phyloP scores from a whole-genome alignment of 192 early-diverging fungal species.

The Gryganskiella cystojenkinii region DNA sequence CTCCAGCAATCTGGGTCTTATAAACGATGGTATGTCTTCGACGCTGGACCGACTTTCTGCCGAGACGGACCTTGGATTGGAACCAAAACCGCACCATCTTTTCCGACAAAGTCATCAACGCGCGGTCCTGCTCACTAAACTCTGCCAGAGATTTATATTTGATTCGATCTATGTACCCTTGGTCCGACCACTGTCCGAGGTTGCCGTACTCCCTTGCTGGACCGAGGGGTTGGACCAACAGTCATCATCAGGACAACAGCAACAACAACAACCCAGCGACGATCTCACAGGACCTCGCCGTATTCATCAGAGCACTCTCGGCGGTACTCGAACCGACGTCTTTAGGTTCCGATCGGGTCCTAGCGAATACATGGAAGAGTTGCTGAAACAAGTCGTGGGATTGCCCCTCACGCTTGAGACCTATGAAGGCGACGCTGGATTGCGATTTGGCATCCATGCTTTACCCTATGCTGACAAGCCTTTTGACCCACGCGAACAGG shows the following conservation, averaged over 20 bases:
- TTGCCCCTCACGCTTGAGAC: conserved; percentile 80
- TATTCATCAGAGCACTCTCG: conserved; percentile 54
- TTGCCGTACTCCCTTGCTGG: conserved; percentile 56
- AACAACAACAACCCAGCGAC: conserved; percentile 6
- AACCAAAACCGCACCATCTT: conserved; percentile 36
- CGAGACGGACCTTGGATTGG: conserved; percentile 31
- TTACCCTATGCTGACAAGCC: conserved; percentile 38
- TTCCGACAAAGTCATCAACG: conserved; percentile 44
- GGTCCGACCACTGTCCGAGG: conserved; percentile 53
- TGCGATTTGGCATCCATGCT: conserved; percentile 40
- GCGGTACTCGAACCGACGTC: conserved; percentile 45
- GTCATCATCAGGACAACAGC: no score
- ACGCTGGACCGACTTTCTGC: conserved; percentile 9
- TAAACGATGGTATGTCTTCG: background rate
- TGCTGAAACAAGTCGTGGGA: conserved; percentile 75
- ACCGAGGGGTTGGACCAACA: conserved; percentile 53
- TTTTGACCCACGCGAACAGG: conserved; percentile 6
- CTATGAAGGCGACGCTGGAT: conserved; percentile 68
- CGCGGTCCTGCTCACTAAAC: conserved; percentile 48
- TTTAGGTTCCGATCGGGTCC: conserved; percentile 74
- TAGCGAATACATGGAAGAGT: conserved; percentile 70
- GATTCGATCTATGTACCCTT: conserved; percentile 66
- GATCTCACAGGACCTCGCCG: conserved; percentile 38
- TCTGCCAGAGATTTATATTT: conserved; percentile 66
- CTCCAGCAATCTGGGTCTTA: conserved; percentile 1